Percentiles rank a stretch among this genome's conserved stretches.
These are phyloP conservation scores for Piromyces finnis DNA, from an alignment of 192 early-diverging fungal species.

Conservation along the genomic window DNA sequence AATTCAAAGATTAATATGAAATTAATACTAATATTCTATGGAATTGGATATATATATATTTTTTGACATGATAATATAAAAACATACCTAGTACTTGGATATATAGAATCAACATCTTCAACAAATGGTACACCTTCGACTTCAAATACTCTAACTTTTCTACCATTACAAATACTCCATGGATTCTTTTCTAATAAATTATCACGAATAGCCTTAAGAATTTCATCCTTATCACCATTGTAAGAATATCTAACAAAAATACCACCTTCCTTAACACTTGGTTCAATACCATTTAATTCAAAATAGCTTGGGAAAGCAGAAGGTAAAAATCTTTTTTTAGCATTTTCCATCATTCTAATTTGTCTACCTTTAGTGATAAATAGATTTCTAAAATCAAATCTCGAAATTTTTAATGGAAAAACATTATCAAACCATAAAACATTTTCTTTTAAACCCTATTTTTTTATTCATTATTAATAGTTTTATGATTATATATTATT, in stretches of 20 bases:
- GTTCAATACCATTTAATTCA: not conserved
- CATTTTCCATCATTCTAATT: not conserved
- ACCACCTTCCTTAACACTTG: not conserved
- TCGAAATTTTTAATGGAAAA: not conserved
- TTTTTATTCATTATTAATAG: not conserved
- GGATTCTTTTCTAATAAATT: not conserved
- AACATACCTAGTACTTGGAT: not conserved
- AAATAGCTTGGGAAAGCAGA: not conserved
- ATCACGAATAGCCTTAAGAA: not conserved
- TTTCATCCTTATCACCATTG: not conserved
- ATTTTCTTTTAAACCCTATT: not conserved
- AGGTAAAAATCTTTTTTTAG: not conserved
- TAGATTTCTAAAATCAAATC: not conserved
- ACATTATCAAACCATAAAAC: not conserved
- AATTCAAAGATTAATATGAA: too few relatives aligned
- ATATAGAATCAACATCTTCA: not conserved
- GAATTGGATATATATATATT: too few relatives aligned
- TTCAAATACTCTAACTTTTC: not conserved
- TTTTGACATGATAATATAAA: too few relatives aligned
- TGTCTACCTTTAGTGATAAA: not conserved
- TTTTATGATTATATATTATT: not conserved
- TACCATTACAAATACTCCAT: not conserved
- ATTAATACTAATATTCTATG: too few relatives aligned
- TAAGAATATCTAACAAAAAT: not conserved
- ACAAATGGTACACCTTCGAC: not conserved